Evolutionary conservation across 176 grass and related monocot genomes (phyloP).

Genomic region (Ensete ventricosum): DNA sequence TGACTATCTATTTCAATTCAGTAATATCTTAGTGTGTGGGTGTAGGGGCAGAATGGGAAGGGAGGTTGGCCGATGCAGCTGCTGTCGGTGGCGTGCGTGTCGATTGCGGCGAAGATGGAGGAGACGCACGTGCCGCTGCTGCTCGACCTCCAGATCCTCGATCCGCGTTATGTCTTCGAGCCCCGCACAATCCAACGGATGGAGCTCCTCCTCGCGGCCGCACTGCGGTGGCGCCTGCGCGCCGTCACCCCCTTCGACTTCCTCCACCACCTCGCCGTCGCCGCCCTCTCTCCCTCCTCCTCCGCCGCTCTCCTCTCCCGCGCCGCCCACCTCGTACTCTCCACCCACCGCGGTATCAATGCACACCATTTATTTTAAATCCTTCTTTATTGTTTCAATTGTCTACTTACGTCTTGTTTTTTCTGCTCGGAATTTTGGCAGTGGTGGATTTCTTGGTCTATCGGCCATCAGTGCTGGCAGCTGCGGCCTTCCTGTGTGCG

Average conservation of each 20-base stretch:
- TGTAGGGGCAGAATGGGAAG: conserved; percentile 8
- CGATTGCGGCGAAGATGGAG: conserved; percentile 46
- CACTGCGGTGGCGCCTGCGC: conserved; percentile 36
- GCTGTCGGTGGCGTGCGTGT: conserved; percentile 41
- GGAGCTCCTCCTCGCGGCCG: conserved; percentile 37
- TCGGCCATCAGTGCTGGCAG: conserved; percentile 34
- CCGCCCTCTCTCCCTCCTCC: background rate
- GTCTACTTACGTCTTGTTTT: background rate
- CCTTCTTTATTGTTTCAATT: too few relatives aligned
- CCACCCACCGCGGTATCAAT: conserved; percentile 18
- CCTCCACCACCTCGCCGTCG: conserved; percentile 21
- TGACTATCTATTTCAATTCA: background rate
- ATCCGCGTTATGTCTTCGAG: conserved; percentile 31
- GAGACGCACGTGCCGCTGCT: conserved; percentile 33
- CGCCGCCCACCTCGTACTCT: conserved; percentile 15
- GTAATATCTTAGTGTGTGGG: too few relatives aligned
- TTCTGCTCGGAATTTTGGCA: background rate
- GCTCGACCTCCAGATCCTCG: conserved; percentile 29
- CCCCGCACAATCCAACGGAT: conserved; percentile 37
- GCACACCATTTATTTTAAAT: background rate
- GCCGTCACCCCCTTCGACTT: conserved; percentile 42
- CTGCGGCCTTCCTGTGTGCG: conserved; percentile 23
- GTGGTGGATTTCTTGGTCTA: conserved; percentile 40
- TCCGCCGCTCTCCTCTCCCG: background rate
- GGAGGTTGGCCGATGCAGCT: conserved; percentile 41